Evolutionary conservation across 352 stramenopile species (phyloP), one percentile per base, ranked within the genome.

Genomic region (Detonula confervacea): DNA sequence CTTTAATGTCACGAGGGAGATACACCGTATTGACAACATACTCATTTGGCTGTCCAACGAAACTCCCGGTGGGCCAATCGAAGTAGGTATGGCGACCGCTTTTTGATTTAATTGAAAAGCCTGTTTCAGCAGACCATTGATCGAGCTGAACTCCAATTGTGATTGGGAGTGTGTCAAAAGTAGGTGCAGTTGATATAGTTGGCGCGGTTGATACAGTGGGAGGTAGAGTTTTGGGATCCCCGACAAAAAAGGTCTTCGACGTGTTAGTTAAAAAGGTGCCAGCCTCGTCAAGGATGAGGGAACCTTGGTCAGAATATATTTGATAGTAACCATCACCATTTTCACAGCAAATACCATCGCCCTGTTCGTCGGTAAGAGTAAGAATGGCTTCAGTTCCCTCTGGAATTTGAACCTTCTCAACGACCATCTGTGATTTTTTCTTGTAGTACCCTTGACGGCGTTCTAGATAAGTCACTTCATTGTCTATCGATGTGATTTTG

Each of bases 291-390:
- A 72, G 14, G 30, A 79, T 54, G 11, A 79, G 29, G 12, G 60
- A 72, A 12, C 70, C 70, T 14, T 63, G 11, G 2, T 59, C 30
- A 35, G 59, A 49, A 22, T 74, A 83, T 25, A 83, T 22, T 46
- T 73, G 67, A 66, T 65, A 79, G 30, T 73, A 83, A 22, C 35
- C 72, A 11, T 46, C 37, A 1, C 51, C 55, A 42, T 68, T 64
- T 14, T 83, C 61, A 14, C 63, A 55, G 59, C 74, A 78, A 7
- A 89, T 56, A 4, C 83, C 83, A 64, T 89, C 74, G 20, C 75
- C 78, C 65, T 62, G 63, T 29, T 52, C 33, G 63, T 89, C 83
- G 3, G 76, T 54, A 16, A 87, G 47, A 3, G 46, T 77, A 60
- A 89, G 80, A 12, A 30, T 68, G 47, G 56, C 70, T 25, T 70